Conservation (phyloP, 2,329 filamentous ascomycete genomes). For the Calonectria fujianensis region DNA sequence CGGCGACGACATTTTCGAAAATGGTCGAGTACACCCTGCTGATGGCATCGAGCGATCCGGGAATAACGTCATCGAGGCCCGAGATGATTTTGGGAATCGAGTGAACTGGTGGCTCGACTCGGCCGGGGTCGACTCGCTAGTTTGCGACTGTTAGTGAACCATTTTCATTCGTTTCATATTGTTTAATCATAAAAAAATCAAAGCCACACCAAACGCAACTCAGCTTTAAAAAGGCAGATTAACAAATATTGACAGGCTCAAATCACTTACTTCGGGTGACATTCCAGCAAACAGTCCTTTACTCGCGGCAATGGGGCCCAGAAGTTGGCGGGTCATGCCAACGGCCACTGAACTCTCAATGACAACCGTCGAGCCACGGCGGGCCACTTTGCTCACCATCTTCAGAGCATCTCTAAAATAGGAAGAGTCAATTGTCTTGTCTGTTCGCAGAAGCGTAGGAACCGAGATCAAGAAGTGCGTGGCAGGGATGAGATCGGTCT, state of each 20-base stretch:
- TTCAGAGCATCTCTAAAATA: constrained; percentile 66
- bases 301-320: constrained; percentile 64
- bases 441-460: constrained; percentile 67
- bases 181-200: background rate
- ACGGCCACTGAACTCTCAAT: constrained; percentile 61
- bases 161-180: background rate
- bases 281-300: constrained; percentile 67
- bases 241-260: fast-evolving
- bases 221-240: background rate
- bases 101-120: constrained; percentile 61
- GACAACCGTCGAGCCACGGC: constrained; percentile 66
- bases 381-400: constrained; percentile 63
- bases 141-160: constrained; percentile 4
- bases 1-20: constrained; percentile 67
- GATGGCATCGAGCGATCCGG: constrained; percentile 66
- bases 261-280: constrained; percentile 62
- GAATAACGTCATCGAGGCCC: constrained; percentile 67
- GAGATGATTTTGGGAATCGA: constrained; percentile 72
- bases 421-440: constrained; percentile 68
- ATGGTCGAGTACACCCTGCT: constrained; percentile 64
- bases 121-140: constrained; percentile 71
- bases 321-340: constrained; percentile 64
- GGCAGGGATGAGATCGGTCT: constrained; percentile 61
- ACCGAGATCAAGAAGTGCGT: constrained; percentile 72
- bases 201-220: background rate